These are phyloP conservation scores for Lactarius indigo DNA, from an alignment of 768 basidiomycete genomes.

Conservation along the genomic window DNA sequence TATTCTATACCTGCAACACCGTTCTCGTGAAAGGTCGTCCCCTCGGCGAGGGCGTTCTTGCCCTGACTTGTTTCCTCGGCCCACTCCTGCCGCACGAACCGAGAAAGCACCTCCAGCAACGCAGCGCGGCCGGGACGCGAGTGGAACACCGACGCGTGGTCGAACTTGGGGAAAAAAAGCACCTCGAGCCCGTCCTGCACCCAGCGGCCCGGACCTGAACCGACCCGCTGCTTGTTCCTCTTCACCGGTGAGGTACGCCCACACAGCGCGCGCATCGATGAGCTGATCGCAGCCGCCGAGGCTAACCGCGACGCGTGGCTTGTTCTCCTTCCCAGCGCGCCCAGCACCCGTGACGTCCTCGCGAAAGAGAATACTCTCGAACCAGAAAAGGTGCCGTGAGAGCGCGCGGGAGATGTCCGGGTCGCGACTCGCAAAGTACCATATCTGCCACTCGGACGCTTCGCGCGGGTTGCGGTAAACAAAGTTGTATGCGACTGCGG, in stretches of 20 bases:
- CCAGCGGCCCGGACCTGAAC: constrained; percentile 29
- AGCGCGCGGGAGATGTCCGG: constrained; percentile 58
- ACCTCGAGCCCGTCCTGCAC: constrained; percentile 36
- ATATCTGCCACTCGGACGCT: constrained; percentile 62
- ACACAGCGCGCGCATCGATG: constrained; percentile 38
- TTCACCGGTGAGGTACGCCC: constrained; percentile 40
- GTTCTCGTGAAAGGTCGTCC: background rate
- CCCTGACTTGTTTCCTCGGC: background rate
- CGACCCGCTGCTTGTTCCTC: constrained; percentile 21
- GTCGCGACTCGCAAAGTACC: constrained; percentile 66
- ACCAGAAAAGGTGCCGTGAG: constrained; percentile 63
- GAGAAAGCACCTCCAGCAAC: constrained; percentile 33
- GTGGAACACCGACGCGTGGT: constrained; percentile 43
- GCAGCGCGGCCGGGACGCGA: constrained; percentile 28
- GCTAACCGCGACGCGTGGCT: constrained; percentile 33
- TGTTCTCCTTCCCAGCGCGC: background rate
- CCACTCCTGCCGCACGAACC: constrained; percentile 30
- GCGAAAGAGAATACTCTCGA: constrained; percentile 56
- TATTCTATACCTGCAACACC: background rate
- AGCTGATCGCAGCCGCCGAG: constrained; percentile 43
- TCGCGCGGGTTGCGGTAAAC: constrained; percentile 51
- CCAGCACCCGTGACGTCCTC: constrained; percentile 43
- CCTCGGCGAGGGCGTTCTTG: no score
- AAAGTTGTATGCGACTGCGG: constrained; percentile 62
- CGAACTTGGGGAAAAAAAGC: constrained; percentile 37